Conservation (phyloP, 2,329 filamentous ascomycete species). For the Apiospora marii region DNA sequence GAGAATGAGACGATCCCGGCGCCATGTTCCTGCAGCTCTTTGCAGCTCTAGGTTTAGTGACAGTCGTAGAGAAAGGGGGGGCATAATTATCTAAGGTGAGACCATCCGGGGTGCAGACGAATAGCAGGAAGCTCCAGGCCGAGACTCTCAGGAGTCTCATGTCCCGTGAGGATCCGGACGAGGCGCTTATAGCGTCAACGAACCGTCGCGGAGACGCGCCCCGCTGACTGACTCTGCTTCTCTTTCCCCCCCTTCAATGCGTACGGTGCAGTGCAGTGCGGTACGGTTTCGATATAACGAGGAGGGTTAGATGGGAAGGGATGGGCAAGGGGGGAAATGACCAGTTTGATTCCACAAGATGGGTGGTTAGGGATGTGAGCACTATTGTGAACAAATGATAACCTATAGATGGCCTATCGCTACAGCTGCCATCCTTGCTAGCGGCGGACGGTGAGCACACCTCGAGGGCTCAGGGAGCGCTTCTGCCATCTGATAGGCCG, state of each 20-base stretch:
- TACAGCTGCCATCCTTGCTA: conserved; percentile 25
- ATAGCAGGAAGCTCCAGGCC: conserved; percentile 24
- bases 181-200: conserved; percentile 29
- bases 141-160: conserved; percentile 9
- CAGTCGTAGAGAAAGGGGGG: not conserved
- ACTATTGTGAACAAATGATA: conserved; percentile 25
- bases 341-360: conserved; percentile 25
- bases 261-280: conserved; percentile 5
- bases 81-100: conserved; percentile 21
- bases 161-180: conserved; percentile 17
- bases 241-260: not conserved
- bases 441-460: conserved; percentile 26
- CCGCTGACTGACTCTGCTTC: conserved; percentile 12
- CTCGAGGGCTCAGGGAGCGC: conserved; percentile 22
- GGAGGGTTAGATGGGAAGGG: conserved; percentile 10
- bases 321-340: conserved; percentile 17
- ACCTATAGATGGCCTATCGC: conserved; percentile 29
- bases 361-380: conserved; percentile 15
- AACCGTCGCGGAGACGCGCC: conserved; percentile 27
- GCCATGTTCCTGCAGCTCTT: conserved; percentile 25
- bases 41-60: conserved; percentile 16
- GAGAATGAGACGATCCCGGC: conserved; percentile 19
- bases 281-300: not conserved
- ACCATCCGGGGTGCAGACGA: conserved; percentile 26
- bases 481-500: conserved; percentile 26